A percentile compares a stretch with the other conserved stretches of the same genome.
phyloP scores from a whole-genome alignment of 1,139 yeast species.

The Hansenula anomala region DNA sequence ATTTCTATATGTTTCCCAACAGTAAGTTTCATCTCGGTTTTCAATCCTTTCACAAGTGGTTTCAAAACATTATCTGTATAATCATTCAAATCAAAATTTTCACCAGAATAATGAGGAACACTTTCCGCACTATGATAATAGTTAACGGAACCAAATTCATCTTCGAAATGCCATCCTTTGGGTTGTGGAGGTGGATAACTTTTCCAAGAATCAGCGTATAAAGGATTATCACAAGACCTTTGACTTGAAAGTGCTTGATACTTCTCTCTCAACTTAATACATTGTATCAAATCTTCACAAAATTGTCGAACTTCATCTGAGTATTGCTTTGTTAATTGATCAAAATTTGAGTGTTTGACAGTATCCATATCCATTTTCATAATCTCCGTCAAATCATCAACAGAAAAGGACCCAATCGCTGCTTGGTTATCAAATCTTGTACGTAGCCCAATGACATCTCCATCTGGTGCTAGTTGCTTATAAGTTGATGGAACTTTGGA shows the following conservation, averaged over 20 bases:
- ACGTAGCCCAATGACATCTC: slow-evolving; percentile 15
- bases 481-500: slow-evolving; percentile 13
- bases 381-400: slow-evolving; percentile 4
- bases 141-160: slow-evolving; percentile 19
- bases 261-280: slow-evolving; percentile 11
- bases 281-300: slow-evolving; percentile 4
- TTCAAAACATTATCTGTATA: slow-evolving; percentile 5
- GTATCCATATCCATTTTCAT: background rate
- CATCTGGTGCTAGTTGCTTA: slow-evolving; percentile 11
- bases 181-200: slow-evolving; percentile 20
- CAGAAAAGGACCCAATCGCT: slow-evolving; percentile 12
- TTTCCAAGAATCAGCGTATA: slow-evolving; percentile 14
- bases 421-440: slow-evolving; percentile 21
- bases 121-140: slow-evolving; percentile 18
- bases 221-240: slow-evolving; percentile 17
- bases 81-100: slow-evolving; percentile 15
- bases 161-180: slow-evolving; percentile 24
- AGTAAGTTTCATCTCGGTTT: background rate
- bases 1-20: slow-evolving; percentile 5
- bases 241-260: slow-evolving; percentile 17
- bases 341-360: slow-evolving; percentile 2
- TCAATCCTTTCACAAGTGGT: background rate
- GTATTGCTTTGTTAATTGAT: slow-evolving; percentile 10
- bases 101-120: slow-evolving; percentile 20
- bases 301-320: slow-evolving; percentile 8